phyloP scores from a whole-genome alignment of 129 eudicot genomes.

The Ambrosia trifida region DNA sequence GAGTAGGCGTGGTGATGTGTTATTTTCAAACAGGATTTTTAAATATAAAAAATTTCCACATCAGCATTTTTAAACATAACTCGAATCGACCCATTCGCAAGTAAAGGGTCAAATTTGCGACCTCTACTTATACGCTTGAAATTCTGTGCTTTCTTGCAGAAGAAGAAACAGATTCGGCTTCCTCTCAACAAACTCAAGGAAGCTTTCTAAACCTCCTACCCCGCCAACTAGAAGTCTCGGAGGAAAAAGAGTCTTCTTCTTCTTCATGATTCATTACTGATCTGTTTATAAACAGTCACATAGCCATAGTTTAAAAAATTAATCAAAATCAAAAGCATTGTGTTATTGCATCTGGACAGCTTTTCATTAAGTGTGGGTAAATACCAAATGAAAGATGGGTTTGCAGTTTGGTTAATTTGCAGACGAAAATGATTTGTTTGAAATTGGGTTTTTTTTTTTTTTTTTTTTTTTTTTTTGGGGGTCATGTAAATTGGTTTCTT shows the following conservation, averaged over 20 bases:
- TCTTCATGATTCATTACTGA: constrained; percentile 26
- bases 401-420: constrained; percentile 39
- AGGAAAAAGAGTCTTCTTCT: constrained; percentile 41
- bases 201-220: constrained; percentile 78
- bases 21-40: too few relatives aligned
- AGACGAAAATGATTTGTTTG: constrained; percentile 35
- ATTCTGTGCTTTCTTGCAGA: constrained; percentile 38
- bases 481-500: constrained; percentile 30
- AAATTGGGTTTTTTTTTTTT: constrained; percentile 17
- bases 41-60: too few relatives aligned
- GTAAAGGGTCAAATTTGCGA: not conserved
- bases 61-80: not conserved
- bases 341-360: constrained; percentile 32
- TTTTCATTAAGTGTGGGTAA: constrained; percentile 34
- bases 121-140: constrained; percentile 16
- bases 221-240: constrained; percentile 46
- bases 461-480: constrained; percentile 18
- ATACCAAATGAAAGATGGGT: constrained; percentile 40
- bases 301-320: constrained; percentile 35
- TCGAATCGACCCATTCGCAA: not conserved
- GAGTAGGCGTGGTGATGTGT: too few relatives aligned
- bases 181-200: constrained; percentile 71
- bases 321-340: constrained; percentile 28
- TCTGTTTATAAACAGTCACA: constrained; percentile 41
- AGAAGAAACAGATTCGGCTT: constrained; percentile 58